These are phyloP conservation scores for Ramaria rubella DNA, from an alignment of 768 basidiomycete species.

Conservation along the genomic window DNA sequence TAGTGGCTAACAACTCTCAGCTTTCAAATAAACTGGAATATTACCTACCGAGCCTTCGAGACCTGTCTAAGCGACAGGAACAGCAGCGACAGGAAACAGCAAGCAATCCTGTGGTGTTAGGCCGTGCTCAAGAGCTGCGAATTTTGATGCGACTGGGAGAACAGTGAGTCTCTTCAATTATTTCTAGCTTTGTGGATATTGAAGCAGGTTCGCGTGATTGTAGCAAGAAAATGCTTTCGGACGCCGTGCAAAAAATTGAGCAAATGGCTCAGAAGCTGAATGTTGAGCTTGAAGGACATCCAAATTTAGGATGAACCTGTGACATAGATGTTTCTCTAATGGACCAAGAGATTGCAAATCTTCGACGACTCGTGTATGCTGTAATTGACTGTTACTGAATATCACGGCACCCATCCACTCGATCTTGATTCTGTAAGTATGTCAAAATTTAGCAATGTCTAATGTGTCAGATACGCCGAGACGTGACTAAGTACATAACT, in stretches of 20 bases:
- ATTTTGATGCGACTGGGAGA: slow-evolving; percentile 10
- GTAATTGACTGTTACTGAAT: no score
- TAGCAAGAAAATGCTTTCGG: slow-evolving; percentile 9
- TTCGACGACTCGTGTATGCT: neutral
- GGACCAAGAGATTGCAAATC: neutral
- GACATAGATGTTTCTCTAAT: neutral
- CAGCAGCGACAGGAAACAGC: slow-evolving; percentile 2
- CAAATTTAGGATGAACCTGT: neutral
- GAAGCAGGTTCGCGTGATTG: no score
- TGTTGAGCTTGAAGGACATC: neutral
- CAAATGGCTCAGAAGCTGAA: slow-evolving; percentile 6
- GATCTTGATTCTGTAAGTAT: no score
- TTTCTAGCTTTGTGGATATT: no score
- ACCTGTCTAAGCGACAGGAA: slow-evolving; percentile 3
- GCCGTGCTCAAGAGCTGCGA: slow-evolving; percentile 5
- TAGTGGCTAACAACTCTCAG: neutral
- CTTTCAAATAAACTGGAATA: slow-evolving; percentile 6
- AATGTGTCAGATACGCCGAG: no score
- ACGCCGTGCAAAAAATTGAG: slow-evolving; percentile 5
- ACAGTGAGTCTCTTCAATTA: slow-evolving; percentile 5
- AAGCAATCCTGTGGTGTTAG: slow-evolving; percentile 2
- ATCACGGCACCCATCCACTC: no score
- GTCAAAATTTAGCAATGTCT: no score
- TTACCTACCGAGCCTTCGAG: slow-evolving; percentile 5
- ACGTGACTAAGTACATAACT: no score